These are phyloP conservation scores for Solanum piurae DNA, from an alignment of 257 asterid species.

Conservation along the genomic window DNA sequence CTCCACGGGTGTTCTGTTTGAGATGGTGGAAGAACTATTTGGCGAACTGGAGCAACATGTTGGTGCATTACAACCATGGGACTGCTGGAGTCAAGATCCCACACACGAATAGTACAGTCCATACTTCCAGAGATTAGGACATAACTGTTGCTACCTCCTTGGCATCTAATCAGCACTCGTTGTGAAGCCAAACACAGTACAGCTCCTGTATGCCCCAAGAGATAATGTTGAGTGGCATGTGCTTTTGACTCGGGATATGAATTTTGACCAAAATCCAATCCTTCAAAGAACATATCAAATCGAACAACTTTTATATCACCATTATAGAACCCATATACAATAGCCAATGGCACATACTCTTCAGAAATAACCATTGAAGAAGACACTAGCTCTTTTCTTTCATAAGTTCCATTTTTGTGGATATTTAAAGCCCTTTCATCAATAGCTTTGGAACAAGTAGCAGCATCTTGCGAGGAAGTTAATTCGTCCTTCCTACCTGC, in stretches of 20 bases:
- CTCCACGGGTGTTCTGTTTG: slow-evolving; percentile 65
- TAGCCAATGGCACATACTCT: slow-evolving; percentile 57
- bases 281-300: slow-evolving; percentile 50
- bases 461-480: slow-evolving; percentile 6
- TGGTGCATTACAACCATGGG: slow-evolving; percentile 70
- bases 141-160: slow-evolving; percentile 39
- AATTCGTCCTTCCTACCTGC: slow-evolving; percentile 2
- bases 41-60: slow-evolving; percentile 90
- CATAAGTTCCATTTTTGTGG: slow-evolving; percentile 14
- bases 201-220: slow-evolving; percentile 78
- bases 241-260: slow-evolving; percentile 18
- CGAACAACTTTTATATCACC: slow-evolving; percentile 72
- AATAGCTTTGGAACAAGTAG: slow-evolving; percentile 6
- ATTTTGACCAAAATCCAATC: slow-evolving; percentile 27
- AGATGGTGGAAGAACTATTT: slow-evolving; percentile 74
- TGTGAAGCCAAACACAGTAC: slow-evolving; percentile 92
- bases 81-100: slow-evolving; percentile 80
- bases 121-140: slow-evolving; percentile 81
- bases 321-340: slow-evolving; percentile 73
- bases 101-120: slow-evolving; percentile 88
- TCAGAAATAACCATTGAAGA: slow-evolving; percentile 91
- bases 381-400: slow-evolving; percentile 47
- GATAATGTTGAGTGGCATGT: slow-evolving; percentile 32
- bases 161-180: slow-evolving; percentile 36
- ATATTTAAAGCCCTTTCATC: slow-evolving; percentile 11